These are phyloP conservation scores for Suillus fuscotomentosus DNA, from an alignment of 768 basidiomycete species.

Conservation along the genomic window DNA sequence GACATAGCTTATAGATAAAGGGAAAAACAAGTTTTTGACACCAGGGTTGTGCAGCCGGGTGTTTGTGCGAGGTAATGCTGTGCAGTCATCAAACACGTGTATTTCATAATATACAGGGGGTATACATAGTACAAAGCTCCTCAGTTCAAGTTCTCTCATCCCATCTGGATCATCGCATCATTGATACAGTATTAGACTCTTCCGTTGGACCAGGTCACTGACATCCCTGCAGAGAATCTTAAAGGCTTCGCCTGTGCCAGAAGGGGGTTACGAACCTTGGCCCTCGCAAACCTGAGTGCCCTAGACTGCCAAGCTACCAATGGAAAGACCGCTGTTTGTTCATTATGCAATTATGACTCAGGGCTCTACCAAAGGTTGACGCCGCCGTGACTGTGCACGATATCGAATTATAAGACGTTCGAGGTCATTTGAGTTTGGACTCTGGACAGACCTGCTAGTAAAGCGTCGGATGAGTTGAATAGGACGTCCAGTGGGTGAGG, in stretches of 20 bases:
- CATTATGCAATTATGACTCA: neutral
- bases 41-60: neutral
- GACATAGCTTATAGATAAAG: constrained; percentile 28
- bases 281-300: neutral
- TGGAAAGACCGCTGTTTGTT: neutral
- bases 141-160: neutral
- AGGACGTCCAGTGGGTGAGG: neutral
- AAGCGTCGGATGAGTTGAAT: neutral
- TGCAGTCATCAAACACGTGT: neutral
- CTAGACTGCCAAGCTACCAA: too few relatives aligned
- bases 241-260: neutral
- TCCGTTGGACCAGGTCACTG: neutral
- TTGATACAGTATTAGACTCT: neutral
- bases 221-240: neutral
- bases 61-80: neutral
- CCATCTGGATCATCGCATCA: too few relatives aligned
- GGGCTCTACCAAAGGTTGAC: neutral
- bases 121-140: neutral
- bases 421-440: too few relatives aligned
- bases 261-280: neutral
- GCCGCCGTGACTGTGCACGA: neutral
- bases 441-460: neutral
- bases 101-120: constrained; percentile 2
- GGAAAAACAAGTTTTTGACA: neutral
- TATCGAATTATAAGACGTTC: neutral